A percentile compares a stretch with the other conserved stretches of the same genome.
phyloP scores from a whole-genome alignment of 2,329 filamentous ascomycete species.

The Coniochaeta sp. region DNA sequence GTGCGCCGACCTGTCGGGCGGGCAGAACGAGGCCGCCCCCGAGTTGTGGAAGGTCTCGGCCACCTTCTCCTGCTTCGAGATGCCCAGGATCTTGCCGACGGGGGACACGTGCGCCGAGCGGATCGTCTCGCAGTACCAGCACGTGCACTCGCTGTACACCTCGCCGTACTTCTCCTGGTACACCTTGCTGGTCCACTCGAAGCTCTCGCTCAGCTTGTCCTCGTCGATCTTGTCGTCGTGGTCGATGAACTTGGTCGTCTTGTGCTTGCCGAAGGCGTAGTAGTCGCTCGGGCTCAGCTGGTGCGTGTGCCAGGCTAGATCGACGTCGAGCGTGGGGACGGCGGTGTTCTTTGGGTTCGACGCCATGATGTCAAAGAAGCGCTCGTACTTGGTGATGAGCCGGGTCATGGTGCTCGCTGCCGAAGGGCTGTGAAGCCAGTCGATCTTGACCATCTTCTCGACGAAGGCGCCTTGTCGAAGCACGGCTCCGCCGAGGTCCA shows the following conservation, averaged over 20 bases:
- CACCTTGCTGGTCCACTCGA: constrained; percentile 64
- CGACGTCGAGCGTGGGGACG: constrained; percentile 69
- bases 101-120: constrained; percentile 47
- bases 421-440: constrained; percentile 70
- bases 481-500: constrained; percentile 60
- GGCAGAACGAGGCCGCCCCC: constrained; percentile 39
- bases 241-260: constrained; percentile 56
- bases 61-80: constrained; percentile 37
- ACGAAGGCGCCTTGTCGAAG: constrained; percentile 60
- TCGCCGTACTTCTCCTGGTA: constrained; percentile 61
- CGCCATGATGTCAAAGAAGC: constrained; percentile 56
- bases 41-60: constrained; percentile 40
- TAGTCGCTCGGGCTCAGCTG: constrained; percentile 62
- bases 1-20: constrained; percentile 55
- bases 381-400: constrained; percentile 56
- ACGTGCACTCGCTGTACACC: constrained; percentile 71
- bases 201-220: constrained; percentile 52
- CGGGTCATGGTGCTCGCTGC: constrained; percentile 56
- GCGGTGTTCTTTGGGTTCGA: constrained; percentile 36
- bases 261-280: constrained; percentile 44
- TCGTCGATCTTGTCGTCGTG: constrained; percentile 82
- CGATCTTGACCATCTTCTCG: constrained; percentile 66
- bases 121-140: constrained; percentile 75
- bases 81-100: constrained; percentile 35
- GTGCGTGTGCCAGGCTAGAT: constrained; percentile 76